Conservation (phyloP, 495 filamentous ascomycete species). For the Lindgomyces ingoldianus region DNA sequence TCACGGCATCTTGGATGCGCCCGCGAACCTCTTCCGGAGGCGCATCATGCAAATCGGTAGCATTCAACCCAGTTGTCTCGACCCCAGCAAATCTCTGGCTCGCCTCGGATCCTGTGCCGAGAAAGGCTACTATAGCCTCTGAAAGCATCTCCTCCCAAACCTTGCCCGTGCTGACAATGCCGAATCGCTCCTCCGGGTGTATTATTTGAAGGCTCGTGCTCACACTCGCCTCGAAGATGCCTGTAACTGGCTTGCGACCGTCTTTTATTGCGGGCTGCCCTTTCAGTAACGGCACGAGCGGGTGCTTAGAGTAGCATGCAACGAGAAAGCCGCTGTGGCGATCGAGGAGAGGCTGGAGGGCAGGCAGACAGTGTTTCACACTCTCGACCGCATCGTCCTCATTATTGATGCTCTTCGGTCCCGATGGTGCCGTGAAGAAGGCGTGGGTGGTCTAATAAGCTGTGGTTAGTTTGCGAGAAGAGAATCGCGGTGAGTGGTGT, state of each 20-base stretch:
- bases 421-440: conserved; percentile 59
- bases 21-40: conserved; percentile 61
- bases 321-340: conserved; percentile 76
- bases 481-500: conserved; percentile 15
- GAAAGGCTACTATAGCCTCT: conserved; percentile 58
- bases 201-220: conserved; percentile 56
- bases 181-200: conserved; percentile 62
- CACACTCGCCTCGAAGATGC: conserved; percentile 85
- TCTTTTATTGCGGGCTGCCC: conserved; percentile 32
- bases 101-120: conserved; percentile 46
- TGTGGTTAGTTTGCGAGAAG: conserved; percentile 23
- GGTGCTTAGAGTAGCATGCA: conserved; percentile 87
- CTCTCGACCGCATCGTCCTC: conserved; percentile 56
- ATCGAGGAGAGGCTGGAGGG: conserved; percentile 54
- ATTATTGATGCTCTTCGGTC: conserved; percentile 67
- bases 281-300: conserved; percentile 66
- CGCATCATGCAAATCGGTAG: conserved; percentile 74
- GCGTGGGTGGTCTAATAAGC: conserved; percentile 52
- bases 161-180: conserved; percentile 85
- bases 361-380: conserved; percentile 56
- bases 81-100: conserved; percentile 68
- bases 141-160: conserved; percentile 75
- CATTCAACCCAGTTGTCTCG: conserved; percentile 79
- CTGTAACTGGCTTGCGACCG: conserved; percentile 63
- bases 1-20: conserved; percentile 66